These are phyloP conservation scores for Pseudocercospora pini-densiflorae DNA, from an alignment of 2,329 filamentous ascomycete species.

Conservation along the genomic window DNA sequence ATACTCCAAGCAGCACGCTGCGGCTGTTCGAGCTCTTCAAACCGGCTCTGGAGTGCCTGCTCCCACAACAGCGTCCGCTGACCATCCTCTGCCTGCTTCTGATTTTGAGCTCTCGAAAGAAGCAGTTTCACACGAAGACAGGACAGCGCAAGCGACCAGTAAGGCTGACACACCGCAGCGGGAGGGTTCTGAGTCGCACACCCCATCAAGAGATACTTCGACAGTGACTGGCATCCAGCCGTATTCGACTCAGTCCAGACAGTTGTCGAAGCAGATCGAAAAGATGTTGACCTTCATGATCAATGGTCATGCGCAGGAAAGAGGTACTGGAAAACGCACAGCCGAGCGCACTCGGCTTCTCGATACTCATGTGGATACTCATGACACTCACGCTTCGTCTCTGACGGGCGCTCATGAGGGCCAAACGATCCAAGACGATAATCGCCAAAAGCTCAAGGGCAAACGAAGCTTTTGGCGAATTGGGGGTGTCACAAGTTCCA, in stretches of 20 bases:
- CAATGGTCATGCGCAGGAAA: neutral
- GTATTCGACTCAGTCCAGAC: slow-evolving; percentile 12
- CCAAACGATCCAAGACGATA: neutral
- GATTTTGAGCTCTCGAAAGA: neutral
- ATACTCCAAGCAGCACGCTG: slow-evolving; percentile 1
- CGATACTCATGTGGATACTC: neutral
- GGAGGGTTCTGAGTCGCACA: neutral
- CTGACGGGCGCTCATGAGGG: neutral
- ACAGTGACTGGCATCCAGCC: neutral
- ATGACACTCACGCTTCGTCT: neutral
- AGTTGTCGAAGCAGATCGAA: slow-evolving; percentile 6
- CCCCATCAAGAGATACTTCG: neutral
- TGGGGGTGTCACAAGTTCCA: too few relatives aligned
- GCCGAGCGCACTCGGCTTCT: neutral
- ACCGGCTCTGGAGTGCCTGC: neutral
- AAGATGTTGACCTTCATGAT: slow-evolving; percentile 14
- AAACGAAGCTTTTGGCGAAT: neutral
- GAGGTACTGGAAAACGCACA: slow-evolving; percentile 8
- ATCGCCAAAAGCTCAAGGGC: neutral
- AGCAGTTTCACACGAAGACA: neutral
- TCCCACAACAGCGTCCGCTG: neutral
- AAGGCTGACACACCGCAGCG: neutral
- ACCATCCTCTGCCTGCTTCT: neutral
- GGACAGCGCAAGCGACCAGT: neutral
- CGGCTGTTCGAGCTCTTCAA: slow-evolving; percentile 6